These are phyloP conservation scores for Solanum chiquidenum DNA, from an alignment of 257 asterid species.

Conservation along the genomic window DNA sequence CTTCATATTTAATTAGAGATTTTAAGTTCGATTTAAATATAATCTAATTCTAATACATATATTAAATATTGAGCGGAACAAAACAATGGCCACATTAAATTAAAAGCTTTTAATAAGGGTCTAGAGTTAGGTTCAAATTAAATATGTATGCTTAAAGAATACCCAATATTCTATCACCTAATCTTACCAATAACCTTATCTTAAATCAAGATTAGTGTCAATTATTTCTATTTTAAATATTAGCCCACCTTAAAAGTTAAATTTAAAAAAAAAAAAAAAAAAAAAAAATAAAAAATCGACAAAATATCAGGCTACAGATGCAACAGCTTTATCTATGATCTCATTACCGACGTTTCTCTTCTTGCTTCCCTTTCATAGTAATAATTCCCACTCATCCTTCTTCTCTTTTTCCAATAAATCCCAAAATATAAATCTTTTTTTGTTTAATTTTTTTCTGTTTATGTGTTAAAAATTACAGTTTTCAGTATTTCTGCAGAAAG, in stretches of 20 bases:
- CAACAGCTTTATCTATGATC: conserved; percentile 20
- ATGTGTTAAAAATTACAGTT: conserved; percentile 32
- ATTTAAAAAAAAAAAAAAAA: neutral
- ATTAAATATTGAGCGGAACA: rapidly evolving
- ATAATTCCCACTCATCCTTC: conserved; percentile 28
- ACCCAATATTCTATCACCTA: conserved; percentile 11
- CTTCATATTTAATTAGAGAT: neutral
- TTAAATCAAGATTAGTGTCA: neutral
- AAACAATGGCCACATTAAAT: neutral
- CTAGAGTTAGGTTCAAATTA: neutral
- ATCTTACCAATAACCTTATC: conserved; percentile 7
- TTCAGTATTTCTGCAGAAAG: conserved; percentile 48
- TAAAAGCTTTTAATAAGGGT: neutral
- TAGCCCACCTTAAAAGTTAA: neutral
- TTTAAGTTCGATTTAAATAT: rapidly evolving
- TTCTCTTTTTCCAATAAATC: conserved; percentile 6
- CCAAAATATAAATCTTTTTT: neutral
- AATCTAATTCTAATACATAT: rapidly evolving
- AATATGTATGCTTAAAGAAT: neutral
- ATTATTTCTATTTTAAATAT: neutral
- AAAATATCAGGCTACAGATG: conserved; percentile 12
- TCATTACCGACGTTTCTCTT: conserved; percentile 2
- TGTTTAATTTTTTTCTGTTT: conserved; percentile 15
- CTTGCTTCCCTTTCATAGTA: conserved; percentile 24
- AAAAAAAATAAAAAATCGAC: neutral